Percentiles rank a stretch among this genome's conserved stretches.
Evolutionary conservation across 2,329 filamentous ascomycete species (phyloP).

Genomic region (Malbranchea cinnamomea): DNA sequence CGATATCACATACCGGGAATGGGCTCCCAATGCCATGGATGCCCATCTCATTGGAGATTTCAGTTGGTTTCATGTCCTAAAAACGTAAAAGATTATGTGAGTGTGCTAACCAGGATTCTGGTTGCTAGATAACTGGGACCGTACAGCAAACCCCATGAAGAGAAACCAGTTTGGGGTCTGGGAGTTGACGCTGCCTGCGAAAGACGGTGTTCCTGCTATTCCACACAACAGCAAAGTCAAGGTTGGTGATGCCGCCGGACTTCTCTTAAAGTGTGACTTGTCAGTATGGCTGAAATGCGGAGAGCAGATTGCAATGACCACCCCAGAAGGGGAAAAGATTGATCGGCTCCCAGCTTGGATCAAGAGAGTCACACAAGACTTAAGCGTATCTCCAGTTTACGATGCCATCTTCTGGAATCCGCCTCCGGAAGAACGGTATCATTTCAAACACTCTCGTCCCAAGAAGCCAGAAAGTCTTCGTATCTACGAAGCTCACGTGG

Average conservation of each 20-base stretch:
- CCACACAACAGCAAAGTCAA: slow-evolving; percentile 93
- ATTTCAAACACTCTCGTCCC: slow-evolving; percentile 69
- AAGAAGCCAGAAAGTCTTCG: slow-evolving; percentile 73
- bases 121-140: slow-evolving; percentile 64
- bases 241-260: slow-evolving; percentile 35
- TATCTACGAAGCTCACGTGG: slow-evolving; percentile 97
- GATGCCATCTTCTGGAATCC: slow-evolving; percentile 98
- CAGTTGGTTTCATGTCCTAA: slow-evolving; percentile 42
- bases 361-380: slow-evolving; percentile 88
- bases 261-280: not conserved
- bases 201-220: slow-evolving; percentile 62
- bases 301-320: slow-evolving; percentile 62
- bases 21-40: slow-evolving; percentile 77
- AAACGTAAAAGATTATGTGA: too few species aligned
- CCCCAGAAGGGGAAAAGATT: slow-evolving; percentile 63
- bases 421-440: slow-evolving; percentile 57
- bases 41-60: slow-evolving; percentile 90
- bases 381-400: slow-evolving; percentile 77
- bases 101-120: too few species aligned
- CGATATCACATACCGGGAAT: slow-evolving; percentile 84
- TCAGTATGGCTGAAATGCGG: not conserved
- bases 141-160: slow-evolving; percentile 70
- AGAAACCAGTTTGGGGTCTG: slow-evolving; percentile 77
- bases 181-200: slow-evolving; percentile 61
- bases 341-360: slow-evolving; percentile 95